Conservation (phyloP, 192 early-diverging fungal genomes). For the Coemansia sp. region DNA sequence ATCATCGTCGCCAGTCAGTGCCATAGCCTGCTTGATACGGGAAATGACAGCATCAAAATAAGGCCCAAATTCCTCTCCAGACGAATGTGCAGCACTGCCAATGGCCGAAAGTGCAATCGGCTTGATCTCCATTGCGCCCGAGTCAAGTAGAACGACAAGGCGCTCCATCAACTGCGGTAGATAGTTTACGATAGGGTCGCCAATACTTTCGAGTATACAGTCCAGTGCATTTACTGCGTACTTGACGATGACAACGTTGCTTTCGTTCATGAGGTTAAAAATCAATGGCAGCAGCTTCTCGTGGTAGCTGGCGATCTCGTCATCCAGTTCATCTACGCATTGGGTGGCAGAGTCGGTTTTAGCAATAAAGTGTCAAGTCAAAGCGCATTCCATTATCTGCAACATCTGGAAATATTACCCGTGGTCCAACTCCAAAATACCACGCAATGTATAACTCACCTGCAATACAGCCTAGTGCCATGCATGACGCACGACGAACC, state of each 20-base stretch:
- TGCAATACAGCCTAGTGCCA: constrained; percentile 80
- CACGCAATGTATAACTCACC: constrained; percentile 18
- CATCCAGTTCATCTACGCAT: constrained; percentile 67
- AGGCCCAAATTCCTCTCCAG: constrained; percentile 64
- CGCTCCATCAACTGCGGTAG: constrained; percentile 82
- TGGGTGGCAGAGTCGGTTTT: background rate
- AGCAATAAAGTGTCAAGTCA: background rate
- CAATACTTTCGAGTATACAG: constrained; percentile 85
- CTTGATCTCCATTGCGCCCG: constrained; percentile 68
- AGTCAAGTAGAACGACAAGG: constrained; percentile 74
- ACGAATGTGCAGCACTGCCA: constrained; percentile 88
- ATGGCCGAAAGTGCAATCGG: constrained; percentile 82
- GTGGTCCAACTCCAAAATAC: background rate
- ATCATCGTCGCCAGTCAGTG: constrained; percentile 70
- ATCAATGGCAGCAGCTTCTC: constrained; percentile 82
- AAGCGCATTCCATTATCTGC: background rate
- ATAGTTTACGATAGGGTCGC: constrained; percentile 77
- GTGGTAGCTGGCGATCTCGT: constrained; percentile 80
- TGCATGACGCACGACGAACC: constrained; percentile 85
- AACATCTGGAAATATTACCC: no score
- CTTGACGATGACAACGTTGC: constrained; percentile 71
- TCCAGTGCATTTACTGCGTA: constrained; percentile 85
- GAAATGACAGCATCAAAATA: constrained; percentile 77
- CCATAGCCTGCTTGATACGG: constrained; percentile 73
- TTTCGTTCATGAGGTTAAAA: constrained; percentile 81